Evolutionary conservation across 768 basidiomycete species (phyloP).

Genomic region (Suillus occidentalis): DNA sequence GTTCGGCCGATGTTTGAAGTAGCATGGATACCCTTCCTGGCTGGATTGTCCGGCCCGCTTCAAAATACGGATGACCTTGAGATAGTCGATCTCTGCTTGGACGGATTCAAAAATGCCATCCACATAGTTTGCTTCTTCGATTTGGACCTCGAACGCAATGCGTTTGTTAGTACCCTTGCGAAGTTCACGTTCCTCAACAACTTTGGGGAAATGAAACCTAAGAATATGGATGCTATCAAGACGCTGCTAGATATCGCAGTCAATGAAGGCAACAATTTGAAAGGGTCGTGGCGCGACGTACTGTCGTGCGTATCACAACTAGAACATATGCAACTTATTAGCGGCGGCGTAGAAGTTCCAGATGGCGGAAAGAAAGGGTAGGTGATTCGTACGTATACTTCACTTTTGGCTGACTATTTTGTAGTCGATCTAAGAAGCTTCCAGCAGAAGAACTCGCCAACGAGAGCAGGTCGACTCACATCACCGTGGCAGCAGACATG

Average conservation of each 20-base stretch:
- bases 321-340: slow-evolving; percentile 98
- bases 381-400: slow-evolving; percentile 24
- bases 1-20: slow-evolving; percentile 99
- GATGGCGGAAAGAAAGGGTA: slow-evolving; percentile 83
- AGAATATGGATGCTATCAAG: slow-evolving; percentile 99
- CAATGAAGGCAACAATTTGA: slow-evolving; percentile 94
- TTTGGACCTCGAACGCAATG: slow-evolving; percentile 95
- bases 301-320: slow-evolving; percentile 96
- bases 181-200: slow-evolving; percentile 99
- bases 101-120: slow-evolving; percentile 97
- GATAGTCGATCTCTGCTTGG: slow-evolving; percentile 86
- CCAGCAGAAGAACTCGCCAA: slow-evolving; percentile 94
- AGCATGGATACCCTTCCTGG: slow-evolving; percentile 97
- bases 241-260: slow-evolving; percentile 91
- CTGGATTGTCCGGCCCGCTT: slow-evolving; percentile 89
- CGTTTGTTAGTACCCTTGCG: slow-evolving; percentile 92
- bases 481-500: slow-evolving; percentile 99
- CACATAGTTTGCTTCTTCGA: slow-evolving; percentile 97
- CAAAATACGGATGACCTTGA: slow-evolving; percentile 96
- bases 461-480: slow-evolving; percentile 95
- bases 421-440: slow-evolving; percentile 52
- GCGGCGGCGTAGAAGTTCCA: slow-evolving; percentile 81
- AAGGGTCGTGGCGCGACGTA: slow-evolving; percentile 95
- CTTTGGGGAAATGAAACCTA: slow-evolving; percentile 97
- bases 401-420: slow-evolving; percentile 12